phyloP scores from a whole-genome alignment of 1,284 basidiomycete species.

The Afroboletus lepidellus region DNA sequence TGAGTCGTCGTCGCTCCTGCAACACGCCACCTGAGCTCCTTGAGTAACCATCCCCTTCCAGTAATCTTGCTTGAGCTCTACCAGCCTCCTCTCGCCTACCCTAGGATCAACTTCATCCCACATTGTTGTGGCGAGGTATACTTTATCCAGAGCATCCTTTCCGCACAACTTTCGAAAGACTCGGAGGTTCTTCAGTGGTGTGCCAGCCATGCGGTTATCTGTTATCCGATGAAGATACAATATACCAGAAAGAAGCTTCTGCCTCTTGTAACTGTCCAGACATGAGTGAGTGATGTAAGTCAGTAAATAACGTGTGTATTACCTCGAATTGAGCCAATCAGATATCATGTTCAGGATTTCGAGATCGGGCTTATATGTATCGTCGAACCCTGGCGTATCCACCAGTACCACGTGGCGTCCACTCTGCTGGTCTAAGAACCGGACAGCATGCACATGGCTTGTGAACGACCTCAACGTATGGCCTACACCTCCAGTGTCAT shows the following conservation, averaged over 20 bases:
- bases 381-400: constrained; percentile 23
- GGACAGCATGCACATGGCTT: constrained; percentile 6
- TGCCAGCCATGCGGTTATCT: constrained; percentile 44
- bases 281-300: neutral
- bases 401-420: constrained; percentile 14
- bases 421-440: constrained; percentile 7
- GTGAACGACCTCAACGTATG: constrained; percentile 19
- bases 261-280: constrained; percentile 33
- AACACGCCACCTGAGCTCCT: constrained; percentile 5
- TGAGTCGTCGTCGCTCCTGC: constrained; percentile 8
- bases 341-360: constrained; percentile 27
- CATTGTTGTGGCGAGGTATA: neutral
- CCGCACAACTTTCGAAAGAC: neutral
- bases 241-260: constrained; percentile 39
- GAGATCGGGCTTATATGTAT: constrained; percentile 18
- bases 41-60: constrained; percentile 15
- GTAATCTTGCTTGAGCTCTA: neutral
- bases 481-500: constrained; percentile 5
- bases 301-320: neutral
- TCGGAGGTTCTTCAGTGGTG: constrained; percentile 37
- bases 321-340: constrained; percentile 25
- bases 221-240: constrained; percentile 52
- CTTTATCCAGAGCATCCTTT: neutral
- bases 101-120: neutral
- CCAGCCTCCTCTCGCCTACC: constrained; percentile 6